Evolutionary conservation across 148 eudicot species (phyloP).

Genomic region (Talinum fruticosum): DNA sequence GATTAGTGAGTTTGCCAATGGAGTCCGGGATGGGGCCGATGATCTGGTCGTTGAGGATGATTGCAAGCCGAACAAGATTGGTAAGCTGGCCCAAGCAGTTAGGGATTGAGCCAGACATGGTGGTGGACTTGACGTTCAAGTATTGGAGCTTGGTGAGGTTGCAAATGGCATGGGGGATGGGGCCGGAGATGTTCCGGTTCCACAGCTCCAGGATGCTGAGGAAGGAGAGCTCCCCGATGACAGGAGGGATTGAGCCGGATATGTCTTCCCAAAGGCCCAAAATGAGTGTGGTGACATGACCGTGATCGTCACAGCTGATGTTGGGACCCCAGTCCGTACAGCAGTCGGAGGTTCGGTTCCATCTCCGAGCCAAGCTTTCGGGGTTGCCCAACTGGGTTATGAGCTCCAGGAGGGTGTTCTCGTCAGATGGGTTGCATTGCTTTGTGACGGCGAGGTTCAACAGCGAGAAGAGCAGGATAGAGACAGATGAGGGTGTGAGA

Average conservation of each 20-base stretch:
- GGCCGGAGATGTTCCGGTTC: constrained; percentile 36
- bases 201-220: constrained; percentile 15
- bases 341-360: constrained; percentile 32
- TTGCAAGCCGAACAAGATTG: constrained; percentile 13
- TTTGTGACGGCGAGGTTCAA: constrained; percentile 6
- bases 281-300: constrained; percentile 27
- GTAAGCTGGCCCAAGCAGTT: constrained; percentile 24
- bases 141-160: constrained; percentile 28
- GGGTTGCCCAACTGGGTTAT: background rate
- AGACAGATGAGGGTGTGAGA: background rate
- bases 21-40: background rate
- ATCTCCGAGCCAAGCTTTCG: constrained; percentile 1
- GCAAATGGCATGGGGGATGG: constrained; percentile 26
- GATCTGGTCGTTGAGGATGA: background rate
- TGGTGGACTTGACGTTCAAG: constrained; percentile 21
- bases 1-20: background rate
- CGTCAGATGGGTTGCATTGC: constrained; percentile 34
- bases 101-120: constrained; percentile 39
- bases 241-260: constrained; percentile 26
- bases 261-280: background rate
- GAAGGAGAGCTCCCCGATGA: constrained; percentile 31
- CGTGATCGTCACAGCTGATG: constrained; percentile 7
- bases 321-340: constrained; percentile 32
- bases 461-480: background rate
- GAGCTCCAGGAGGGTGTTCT: constrained; percentile 29